Evolutionary conservation across 352 stramenopile species (phyloP), one percentile per base, ranked within the genome.

Genomic region (Phytophthora litchii): DNA sequence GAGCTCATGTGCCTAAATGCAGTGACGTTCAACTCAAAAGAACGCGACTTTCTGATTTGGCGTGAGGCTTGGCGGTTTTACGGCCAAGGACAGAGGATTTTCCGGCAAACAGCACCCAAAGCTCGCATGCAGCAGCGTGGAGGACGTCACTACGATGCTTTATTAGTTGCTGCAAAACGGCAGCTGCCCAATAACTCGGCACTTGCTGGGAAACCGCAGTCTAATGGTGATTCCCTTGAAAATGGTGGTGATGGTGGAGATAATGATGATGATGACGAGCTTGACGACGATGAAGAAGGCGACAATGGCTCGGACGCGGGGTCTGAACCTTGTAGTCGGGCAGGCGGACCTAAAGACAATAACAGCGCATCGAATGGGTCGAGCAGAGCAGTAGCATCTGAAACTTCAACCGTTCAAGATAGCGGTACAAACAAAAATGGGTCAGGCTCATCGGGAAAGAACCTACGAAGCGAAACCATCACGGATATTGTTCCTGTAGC

Each of bases 1-100:
- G 96, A 98, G 69, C 72, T 98, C 6, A 95, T 99, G 72, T 97
- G 94, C 19, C 64, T 97, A 16, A 99, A 99, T 61, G 95, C 95
- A 0, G 79, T 99, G 7, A 97, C 92, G 23, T 99, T 98, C 69
- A 99, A 99, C 69, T 87, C 80, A 1, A 86, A 91, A 29, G 87
- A 94, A 42, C 83, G 83, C 7, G 82, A 96, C 16, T 96, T 93
- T 35, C 41, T 93, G 21, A 91, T 97, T 61, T 98, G 92, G 92
- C 89, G 89, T 19, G 91, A 98, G 65, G 91, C 94, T 3, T 97
- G 92, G 80, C 72, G 92, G 23, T 98, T 96, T 61, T 97, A 98
- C 57, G 77, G 90, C 1, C 84, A 90, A 58, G 88, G 86, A 10
- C 68, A 91, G 46, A 67, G 64, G 20, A 79, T 96, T 44, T 72